These are phyloP conservation scores for Malus orientalis DNA, from an alignment of 306 rosid species.

Conservation along the genomic window DNA sequence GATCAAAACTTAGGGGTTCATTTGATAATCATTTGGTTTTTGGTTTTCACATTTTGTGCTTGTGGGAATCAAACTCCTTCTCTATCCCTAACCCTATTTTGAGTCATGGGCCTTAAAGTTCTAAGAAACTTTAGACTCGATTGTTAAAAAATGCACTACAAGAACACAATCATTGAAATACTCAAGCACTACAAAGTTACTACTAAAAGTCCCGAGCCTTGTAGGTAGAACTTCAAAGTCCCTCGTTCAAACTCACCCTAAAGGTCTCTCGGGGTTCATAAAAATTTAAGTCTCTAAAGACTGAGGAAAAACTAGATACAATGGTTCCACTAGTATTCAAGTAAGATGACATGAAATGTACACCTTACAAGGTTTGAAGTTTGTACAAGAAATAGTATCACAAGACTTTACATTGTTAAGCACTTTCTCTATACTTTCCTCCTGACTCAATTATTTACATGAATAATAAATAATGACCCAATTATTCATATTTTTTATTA, in stretches of 20 bases:
- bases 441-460: slow-evolving; percentile 37
- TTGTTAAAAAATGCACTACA: neutral
- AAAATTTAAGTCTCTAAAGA: neutral
- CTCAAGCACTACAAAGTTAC: neutral
- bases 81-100: no score
- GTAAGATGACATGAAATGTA: neutral
- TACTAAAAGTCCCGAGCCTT: neutral
- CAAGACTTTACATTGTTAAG: neutral
- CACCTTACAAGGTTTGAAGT: neutral
- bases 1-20: neutral
- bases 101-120: no score
- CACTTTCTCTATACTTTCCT: slow-evolving; percentile 25
- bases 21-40: no score
- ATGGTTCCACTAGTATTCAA: neutral
- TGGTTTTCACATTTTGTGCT: no score
- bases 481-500: slow-evolving; percentile 35
- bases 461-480: slow-evolving; percentile 35
- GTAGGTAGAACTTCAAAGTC: no score
- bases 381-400: slow-evolving; percentile 1
- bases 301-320: neutral
- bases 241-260: neutral
- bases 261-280: neutral
- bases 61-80: no score
- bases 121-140: neutral
- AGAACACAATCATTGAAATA: neutral